These are phyloP conservation scores for Elongisporangium undulatum DNA, from an alignment of 352 stramenopile genomes.

Conservation along the genomic window DNA sequence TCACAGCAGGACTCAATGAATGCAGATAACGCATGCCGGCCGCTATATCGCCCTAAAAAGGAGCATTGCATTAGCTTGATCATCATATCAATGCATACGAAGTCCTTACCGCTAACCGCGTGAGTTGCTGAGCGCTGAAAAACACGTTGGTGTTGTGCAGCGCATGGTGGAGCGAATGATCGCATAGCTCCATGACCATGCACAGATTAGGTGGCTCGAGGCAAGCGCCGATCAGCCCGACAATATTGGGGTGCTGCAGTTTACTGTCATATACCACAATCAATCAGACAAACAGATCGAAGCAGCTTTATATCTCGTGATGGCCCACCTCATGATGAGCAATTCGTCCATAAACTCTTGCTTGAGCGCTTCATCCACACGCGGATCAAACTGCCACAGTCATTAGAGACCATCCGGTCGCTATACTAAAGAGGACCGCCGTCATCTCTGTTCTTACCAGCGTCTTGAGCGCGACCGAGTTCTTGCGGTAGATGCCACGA, in stretches of 20 bases:
- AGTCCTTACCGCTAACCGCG: slow-evolving; percentile 33
- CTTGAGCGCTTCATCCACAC: slow-evolving; percentile 81
- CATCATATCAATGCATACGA: neutral
- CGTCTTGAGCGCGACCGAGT: slow-evolving; percentile 85
- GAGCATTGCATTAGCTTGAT: neutral
- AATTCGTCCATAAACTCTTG: slow-evolving; percentile 93
- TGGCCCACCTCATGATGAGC: slow-evolving; percentile 82
- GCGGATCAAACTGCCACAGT: slow-evolving; percentile 67
- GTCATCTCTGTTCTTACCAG: slow-evolving; percentile 57
- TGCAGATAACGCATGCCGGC: slow-evolving; percentile 89
- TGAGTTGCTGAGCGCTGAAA: slow-evolving; percentile 50
- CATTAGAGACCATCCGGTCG: neutral
- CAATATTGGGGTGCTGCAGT: slow-evolving; percentile 69
- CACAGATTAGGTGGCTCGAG: slow-evolving; percentile 74
- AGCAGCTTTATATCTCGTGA: neutral
- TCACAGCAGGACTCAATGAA: slow-evolving; percentile 65
- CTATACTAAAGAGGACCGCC: neutral
- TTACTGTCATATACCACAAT: slow-evolving; percentile 18
- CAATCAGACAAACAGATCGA: neutral
- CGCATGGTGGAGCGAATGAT: slow-evolving; percentile 57
- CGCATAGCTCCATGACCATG: slow-evolving; percentile 80
- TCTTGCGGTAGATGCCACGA: slow-evolving; percentile 63
- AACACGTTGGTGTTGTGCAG: slow-evolving; percentile 52
- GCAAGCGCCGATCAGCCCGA: slow-evolving; percentile 69
- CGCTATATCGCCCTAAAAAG: slow-evolving; percentile 63